phyloP scores from a whole-genome alignment of 1,139 yeast genomes.

The Kodamaea anthophila region DNA sequence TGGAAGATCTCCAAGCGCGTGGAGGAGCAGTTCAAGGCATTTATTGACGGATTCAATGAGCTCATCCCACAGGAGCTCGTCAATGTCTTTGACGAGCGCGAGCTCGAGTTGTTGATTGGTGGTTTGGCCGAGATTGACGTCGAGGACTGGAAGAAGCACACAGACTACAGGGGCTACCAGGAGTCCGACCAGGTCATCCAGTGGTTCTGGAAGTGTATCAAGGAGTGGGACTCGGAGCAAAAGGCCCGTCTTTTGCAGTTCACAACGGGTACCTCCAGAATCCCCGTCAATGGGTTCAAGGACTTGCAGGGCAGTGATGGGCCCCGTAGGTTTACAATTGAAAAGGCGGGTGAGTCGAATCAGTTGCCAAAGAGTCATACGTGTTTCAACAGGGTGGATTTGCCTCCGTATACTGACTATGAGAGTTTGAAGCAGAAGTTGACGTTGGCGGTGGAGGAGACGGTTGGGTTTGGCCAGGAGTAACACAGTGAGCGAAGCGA shows the following conservation, averaged over 20 bases:
- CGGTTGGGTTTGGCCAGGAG: conserved; percentile 96
- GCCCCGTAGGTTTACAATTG: conserved; percentile 96
- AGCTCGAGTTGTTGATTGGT: conserved; percentile 90
- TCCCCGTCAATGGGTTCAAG: conserved; percentile 97
- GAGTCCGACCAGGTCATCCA: conserved; percentile 94
- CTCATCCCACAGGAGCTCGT: conserved; percentile 94
- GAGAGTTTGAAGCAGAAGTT: conserved; percentile 75
- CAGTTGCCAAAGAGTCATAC: conserved; percentile 96
- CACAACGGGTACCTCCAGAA: conserved; percentile 97
- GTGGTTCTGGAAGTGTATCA: conserved; percentile 97
- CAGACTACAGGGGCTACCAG: conserved; percentile 96
- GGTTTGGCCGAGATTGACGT: conserved; percentile 97
- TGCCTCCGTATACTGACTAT: conserved; percentile 75
- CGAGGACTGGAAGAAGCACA: conserved; percentile 98
- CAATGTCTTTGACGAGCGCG: conserved; percentile 95
- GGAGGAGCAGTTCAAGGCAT: conserved; percentile 92
- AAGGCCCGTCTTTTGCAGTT: conserved; percentile 92
- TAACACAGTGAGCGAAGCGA: conserved; percentile 27
- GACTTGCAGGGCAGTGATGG: conserved; percentile 98
- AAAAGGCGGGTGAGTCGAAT: conserved; percentile 90
- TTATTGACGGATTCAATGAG: conserved; percentile 95
- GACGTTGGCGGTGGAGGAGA: conserved; percentile 85
- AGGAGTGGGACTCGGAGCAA: conserved; percentile 94
- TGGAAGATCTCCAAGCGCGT: conserved; percentile 94
- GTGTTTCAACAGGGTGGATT: conserved; percentile 88